Evolutionary conservation across 108 stramenopile species (phyloP), one percentile per base, ranked within the genome.

Genomic region (Skeletonema costatum): DNA sequence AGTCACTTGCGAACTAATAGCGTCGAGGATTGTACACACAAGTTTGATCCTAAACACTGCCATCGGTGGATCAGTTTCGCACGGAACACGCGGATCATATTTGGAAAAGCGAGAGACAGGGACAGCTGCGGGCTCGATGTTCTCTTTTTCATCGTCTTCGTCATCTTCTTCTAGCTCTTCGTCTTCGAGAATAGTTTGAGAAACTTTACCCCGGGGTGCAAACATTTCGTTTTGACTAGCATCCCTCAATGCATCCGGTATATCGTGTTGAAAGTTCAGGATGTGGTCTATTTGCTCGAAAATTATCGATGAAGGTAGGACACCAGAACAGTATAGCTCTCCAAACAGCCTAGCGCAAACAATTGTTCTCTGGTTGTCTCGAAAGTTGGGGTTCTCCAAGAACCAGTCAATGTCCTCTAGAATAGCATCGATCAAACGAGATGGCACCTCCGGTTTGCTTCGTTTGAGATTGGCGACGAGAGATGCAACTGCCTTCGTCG

Each of bases 241-340:
- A 66, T 87, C 85, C 64, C 89, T 66, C 42, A 92, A 51, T n/a
- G 88, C 84, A 42, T 78, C 75, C 9, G 97, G 93, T 51, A 98
- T 97, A 69, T 94, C 92, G 73, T 99, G 98, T 36, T 96, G 95
- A 76, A 88, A 86, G 70, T 97, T 89, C 51, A 99, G 66, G 36
- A 99, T 85, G 36, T 87, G 80, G 78, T 96, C 90, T 53, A 97
- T 80, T 62, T 90, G 82, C 30, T 89, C 89, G 65, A 99, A 86
- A 17, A 98, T 72, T 7, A 90, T 53, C 50, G 88, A 80, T 14
- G 88, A 85, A 3, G 95, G 81, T 44, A 97, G 84, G 16, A 96
- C 75, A 9, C 83, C 84, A 59, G 83, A 76, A 60, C 86, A 88
- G 74, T 89, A 95, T 46, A 98, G 71, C 66, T 97, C 97, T 3